A percentile compares a stretch with the other conserved stretches of the same genome.
Conservation (phyloP, 208 protist genomes). For the Trypanosoma mega region DNA sequence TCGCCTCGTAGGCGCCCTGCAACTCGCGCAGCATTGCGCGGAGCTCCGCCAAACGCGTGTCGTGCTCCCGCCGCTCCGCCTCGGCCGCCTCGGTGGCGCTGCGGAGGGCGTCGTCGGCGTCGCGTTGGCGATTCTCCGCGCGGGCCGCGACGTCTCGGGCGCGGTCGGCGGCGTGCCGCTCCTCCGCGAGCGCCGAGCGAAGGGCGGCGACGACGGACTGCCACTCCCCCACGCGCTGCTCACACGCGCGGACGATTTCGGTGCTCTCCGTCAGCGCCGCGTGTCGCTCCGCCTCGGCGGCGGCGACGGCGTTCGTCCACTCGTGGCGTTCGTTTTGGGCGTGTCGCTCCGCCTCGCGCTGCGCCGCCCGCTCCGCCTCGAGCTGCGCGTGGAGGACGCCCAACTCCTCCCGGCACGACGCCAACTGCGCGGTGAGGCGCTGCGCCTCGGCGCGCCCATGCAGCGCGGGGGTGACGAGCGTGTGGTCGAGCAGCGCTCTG, state of each 20-base stretch:
- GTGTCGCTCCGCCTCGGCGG: constrained; percentile 32
- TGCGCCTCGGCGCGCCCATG: constrained; percentile 1
- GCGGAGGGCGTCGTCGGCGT: constrained; percentile 34
- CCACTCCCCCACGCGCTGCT: constrained; percentile 55
- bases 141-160: constrained; percentile 39
- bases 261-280: constrained; percentile 31
- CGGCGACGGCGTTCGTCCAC: constrained; percentile 21
- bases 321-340: constrained; percentile 25
- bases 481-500: no score
- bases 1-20: constrained; percentile 32
- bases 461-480: constrained; percentile 13
- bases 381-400: constrained; percentile 45
- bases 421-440: constrained; percentile 36
- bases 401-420: constrained; percentile 48
- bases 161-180: constrained; percentile 44
- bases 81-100: constrained; percentile 25
- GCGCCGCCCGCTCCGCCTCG: constrained; percentile 24
- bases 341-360: constrained; percentile 19
- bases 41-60: constrained; percentile 30
- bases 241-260: constrained; percentile 49
- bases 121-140: constrained; percentile 33
- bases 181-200: constrained; percentile 55
- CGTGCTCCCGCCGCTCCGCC: constrained; percentile 11
- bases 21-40: constrained; percentile 50
- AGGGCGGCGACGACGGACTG: constrained; percentile 58